Conservation (phyloP, 768 basidiomycete genomes). For the Rhodotorula graminis region DNA sequence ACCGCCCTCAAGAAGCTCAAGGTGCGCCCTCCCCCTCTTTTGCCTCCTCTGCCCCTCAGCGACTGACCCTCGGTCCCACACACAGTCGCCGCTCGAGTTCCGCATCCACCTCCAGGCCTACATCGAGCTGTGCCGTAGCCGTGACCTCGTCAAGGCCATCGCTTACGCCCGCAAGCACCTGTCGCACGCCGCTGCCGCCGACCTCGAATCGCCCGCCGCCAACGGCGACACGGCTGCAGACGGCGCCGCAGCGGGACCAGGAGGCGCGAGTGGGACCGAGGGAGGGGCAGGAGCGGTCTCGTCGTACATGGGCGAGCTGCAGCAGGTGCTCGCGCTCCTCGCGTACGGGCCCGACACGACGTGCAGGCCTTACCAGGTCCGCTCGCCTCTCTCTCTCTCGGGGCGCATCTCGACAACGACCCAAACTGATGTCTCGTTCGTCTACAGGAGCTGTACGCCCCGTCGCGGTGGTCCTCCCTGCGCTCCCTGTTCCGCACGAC, state of each 20-base stretch:
- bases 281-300: slow-evolving; percentile 45
- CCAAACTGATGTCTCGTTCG: background rate
- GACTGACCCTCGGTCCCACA: background rate
- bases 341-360: slow-evolving; percentile 62
- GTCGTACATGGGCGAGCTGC: slow-evolving; percentile 60
- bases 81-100: slow-evolving; percentile 89
- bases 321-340: slow-evolving; percentile 68
- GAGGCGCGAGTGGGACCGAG: background rate
- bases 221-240: background rate
- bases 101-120: slow-evolving; percentile 92
- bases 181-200: slow-evolving; percentile 53
- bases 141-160: slow-evolving; percentile 70
- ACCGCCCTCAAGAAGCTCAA: slow-evolving; percentile 84
- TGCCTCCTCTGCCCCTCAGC: background rate
- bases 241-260: background rate
- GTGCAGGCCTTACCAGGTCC: slow-evolving; percentile 74
- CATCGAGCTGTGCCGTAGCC: slow-evolving; percentile 75
- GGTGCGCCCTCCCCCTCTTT: slow-evolving; percentile 49
- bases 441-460: slow-evolving; percentile 72
- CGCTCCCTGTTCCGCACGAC: slow-evolving; percentile 74
- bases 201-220: background rate
- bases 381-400: slow-evolving; percentile 18
- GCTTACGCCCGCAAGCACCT: slow-evolving; percentile 77
- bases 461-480: slow-evolving; percentile 68
- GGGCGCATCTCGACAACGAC: background rate